phyloP scores from a whole-genome alignment of 2,329 filamentous ascomycete species.

The Podosphaera aphanis region DNA sequence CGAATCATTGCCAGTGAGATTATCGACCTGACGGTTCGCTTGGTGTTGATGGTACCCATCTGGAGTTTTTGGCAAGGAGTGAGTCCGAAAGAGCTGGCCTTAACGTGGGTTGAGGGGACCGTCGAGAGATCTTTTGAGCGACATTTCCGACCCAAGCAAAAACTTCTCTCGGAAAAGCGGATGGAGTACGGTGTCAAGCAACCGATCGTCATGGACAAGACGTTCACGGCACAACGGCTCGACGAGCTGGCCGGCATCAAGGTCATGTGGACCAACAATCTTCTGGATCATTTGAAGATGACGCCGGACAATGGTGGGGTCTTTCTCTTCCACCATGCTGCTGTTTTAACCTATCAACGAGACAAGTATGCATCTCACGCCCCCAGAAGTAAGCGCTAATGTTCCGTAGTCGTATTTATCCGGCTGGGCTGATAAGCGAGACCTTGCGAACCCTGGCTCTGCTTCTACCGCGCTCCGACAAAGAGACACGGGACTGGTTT shows the following conservation, averaged over 20 bases:
- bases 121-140: conserved; percentile 2
- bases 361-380: conserved; percentile 1
- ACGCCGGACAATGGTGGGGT: background rate
- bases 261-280: conserved; percentile 4
- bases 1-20: conserved; percentile 3
- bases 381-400: background rate
- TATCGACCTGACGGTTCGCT: conserved; percentile 3
- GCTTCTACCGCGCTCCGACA: conserved; percentile 1
- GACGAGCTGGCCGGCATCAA: conserved; percentile 2
- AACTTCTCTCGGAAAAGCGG: background rate
- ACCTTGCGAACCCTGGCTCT: conserved; percentile 2
- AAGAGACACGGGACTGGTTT: conserved; percentile 3
- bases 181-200: background rate
- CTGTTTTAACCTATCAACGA: conserved; percentile 2
- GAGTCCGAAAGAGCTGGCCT: conserved; percentile 1
- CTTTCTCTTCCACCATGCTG: conserved; percentile 3
- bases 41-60: conserved; percentile 3
- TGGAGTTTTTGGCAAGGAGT: conserved; percentile 5
- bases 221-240: conserved; percentile 1
- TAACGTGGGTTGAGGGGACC: conserved; percentile 4
- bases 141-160: conserved; percentile 2
- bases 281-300: conserved; percentile 4
- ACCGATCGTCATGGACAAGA: conserved; percentile 1
- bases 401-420: conserved; percentile 2
- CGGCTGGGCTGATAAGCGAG: conserved; percentile 3